A percentile compares a stretch with the other conserved stretches of the same genome.
Evolutionary conservation across 257 asterid species (phyloP).

Genomic region (Solanum acaule): DNA sequence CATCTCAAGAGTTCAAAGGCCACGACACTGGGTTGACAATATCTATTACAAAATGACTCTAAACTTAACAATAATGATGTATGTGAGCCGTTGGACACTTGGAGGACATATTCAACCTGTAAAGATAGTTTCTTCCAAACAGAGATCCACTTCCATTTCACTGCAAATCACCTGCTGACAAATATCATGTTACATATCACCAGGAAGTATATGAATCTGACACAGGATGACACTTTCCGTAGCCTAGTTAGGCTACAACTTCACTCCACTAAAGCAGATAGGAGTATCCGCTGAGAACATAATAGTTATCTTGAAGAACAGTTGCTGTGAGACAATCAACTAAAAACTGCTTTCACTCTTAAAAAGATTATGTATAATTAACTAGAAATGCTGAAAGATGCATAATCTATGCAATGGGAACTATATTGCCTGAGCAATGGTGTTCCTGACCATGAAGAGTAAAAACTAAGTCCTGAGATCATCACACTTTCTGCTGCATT

Average conservation of each 20-base stretch:
- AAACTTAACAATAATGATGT: background rate
- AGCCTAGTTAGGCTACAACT: background rate
- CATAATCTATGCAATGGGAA: background rate
- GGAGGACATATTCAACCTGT: background rate
- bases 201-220: background rate
- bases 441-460: background rate
- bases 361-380: background rate
- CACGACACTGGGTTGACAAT: background rate
- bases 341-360: background rate
- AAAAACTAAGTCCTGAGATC: background rate
- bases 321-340: background rate
- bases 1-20: background rate
- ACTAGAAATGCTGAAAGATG: background rate
- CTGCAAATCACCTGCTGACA: background rate
- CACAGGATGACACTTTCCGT: background rate
- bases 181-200: background rate
- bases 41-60: background rate
- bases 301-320: background rate
- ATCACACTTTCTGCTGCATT: background rate
- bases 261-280: background rate
- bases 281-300: background rate
- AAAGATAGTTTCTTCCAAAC: background rate
- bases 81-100: background rate
- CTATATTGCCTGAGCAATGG: background rate
- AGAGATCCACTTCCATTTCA: background rate